Base-by-base conservation (phyloP, 257 asterid genomes). In the Echium plantagineum region DNA sequence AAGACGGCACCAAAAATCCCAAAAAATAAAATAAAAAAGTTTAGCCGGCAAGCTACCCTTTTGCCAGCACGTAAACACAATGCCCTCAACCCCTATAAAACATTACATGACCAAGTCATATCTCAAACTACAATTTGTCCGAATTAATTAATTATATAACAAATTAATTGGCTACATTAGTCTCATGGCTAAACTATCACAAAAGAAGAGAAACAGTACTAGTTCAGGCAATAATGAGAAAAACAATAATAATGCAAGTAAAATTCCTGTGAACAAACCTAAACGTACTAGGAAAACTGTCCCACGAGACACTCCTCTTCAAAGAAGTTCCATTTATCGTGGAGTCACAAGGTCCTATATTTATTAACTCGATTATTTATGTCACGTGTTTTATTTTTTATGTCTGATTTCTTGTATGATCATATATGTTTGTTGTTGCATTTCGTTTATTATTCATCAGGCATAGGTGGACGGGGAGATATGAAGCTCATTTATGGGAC, bases 401-500 rank as follows among this genome's bases (percentile, higher is more conserved):
- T 22, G 24, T 47, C 7, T 4, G 20, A 52, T 52, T 52, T 70
- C 8, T 1, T 35, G 21, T 18, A 48, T 16, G 17, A 13, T 67
- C 20, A 22, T 22, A 2, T 20, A 15, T 17, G 13, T 21, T 21
- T 15, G 10, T 47, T 65, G 26, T 7, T 0, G 0, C 46, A 6
- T 51, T 5, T 68, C 38, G 7, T 52, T 24, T 20, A 21, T 60
- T 28, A 28, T 0, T 35, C 6, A 35, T 26, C 59, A 88, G 96
- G 84, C 96, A 88, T 71, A 71, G 94, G 21, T 88, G 96, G 96
- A 88, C 95, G 0, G 96, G 96, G 60, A 74, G 95, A 68, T 88
- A 81, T 52, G 96, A 88, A 64, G 96, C 96, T 47, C 96, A 88
- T 72, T 77, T 88, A 75, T 88, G 96, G 96, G 96, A 88, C 64